Percentiles rank a stretch among this genome's conserved stretches.
These are phyloP conservation scores for Populus davidiana DNA, from an alignment of 345 rosid genomes.

Conservation along the genomic window DNA sequence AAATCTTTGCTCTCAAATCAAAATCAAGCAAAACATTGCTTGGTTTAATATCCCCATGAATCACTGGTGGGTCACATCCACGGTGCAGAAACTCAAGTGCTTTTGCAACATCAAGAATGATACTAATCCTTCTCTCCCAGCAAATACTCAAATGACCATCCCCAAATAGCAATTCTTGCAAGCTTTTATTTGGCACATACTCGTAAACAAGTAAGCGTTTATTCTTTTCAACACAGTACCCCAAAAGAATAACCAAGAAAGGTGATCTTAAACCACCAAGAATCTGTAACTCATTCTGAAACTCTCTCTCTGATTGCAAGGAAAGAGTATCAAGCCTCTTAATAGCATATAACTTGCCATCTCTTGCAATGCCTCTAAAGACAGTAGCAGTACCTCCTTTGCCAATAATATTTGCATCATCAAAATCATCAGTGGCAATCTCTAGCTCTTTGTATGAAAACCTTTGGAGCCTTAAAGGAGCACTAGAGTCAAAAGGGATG, in stretches of 20 bases:
- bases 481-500: slow-evolving; percentile 60
- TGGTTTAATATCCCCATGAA: slow-evolving; percentile 95
- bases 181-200: slow-evolving; percentile 89
- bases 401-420: slow-evolving; percentile 64
- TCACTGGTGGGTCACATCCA: slow-evolving; percentile 91
- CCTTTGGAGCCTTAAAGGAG: slow-evolving; percentile 65
- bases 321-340: slow-evolving; percentile 69
- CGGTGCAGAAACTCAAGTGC: slow-evolving; percentile 84
- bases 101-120: slow-evolving; percentile 78
- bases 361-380: slow-evolving; percentile 66
- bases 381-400: slow-evolving; percentile 99
- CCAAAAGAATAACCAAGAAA: slow-evolving; percentile 67
- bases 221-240: slow-evolving; percentile 80
- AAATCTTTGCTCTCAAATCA: slow-evolving; percentile 76
- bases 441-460: slow-evolving; percentile 75
- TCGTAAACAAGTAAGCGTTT: slow-evolving; percentile 79
- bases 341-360: slow-evolving; percentile 77
- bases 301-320: slow-evolving; percentile 78
- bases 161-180: slow-evolving; percentile 74
- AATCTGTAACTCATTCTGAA: slow-evolving; percentile 92
- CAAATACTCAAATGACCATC: slow-evolving; percentile 53
- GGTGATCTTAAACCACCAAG: slow-evolving; percentile 85
- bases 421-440: slow-evolving; percentile 69
- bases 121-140: slow-evolving; percentile 69
- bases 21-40: slow-evolving; percentile 88